Conservation (phyloP, 1,139 yeast genomes). For the Sugiyamaella novakii region DNA sequence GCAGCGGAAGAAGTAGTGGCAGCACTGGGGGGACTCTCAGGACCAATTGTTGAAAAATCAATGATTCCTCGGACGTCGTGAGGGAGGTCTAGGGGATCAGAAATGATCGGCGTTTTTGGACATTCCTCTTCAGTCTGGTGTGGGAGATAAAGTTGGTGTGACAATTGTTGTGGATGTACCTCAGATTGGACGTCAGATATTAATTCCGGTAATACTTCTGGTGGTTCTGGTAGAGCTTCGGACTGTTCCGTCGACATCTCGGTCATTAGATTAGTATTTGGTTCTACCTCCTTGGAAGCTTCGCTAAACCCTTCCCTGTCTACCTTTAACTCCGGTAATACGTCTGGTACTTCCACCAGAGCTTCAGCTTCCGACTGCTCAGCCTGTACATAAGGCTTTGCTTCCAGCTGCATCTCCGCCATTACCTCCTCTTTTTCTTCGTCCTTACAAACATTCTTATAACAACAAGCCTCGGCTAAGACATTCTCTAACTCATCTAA, state of each 20-base stretch:
- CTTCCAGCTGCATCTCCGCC: neutral
- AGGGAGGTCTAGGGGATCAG: conserved; percentile 7
- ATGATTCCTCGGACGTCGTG: conserved; percentile 6
- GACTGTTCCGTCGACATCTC: neutral
- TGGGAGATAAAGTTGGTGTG: neutral
- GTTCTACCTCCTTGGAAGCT: neutral
- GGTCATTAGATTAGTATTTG: neutral
- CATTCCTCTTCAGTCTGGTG: neutral
- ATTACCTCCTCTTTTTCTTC: neutral
- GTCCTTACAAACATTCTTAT: conserved; percentile 16
- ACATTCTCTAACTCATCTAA: conserved; percentile 28
- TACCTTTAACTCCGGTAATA: too few relatives aligned
- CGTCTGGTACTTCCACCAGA: neutral
- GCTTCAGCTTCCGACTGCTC: neutral
- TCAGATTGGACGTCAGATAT: neutral
- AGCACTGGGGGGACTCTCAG: neutral
- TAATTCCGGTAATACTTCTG: neutral
- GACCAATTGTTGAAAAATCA: conserved; percentile 8
- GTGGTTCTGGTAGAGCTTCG: neutral
- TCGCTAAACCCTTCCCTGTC: too few relatives aligned
- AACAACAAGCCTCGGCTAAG: conserved; percentile 29
- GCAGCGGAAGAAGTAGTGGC: neutral
- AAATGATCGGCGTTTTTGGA: neutral
- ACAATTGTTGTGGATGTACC: neutral
- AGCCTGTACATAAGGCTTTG: neutral